Conservation (phyloP, 2,329 filamentous ascomycete species). For the Ophiostoma triangulosporum region DNA sequence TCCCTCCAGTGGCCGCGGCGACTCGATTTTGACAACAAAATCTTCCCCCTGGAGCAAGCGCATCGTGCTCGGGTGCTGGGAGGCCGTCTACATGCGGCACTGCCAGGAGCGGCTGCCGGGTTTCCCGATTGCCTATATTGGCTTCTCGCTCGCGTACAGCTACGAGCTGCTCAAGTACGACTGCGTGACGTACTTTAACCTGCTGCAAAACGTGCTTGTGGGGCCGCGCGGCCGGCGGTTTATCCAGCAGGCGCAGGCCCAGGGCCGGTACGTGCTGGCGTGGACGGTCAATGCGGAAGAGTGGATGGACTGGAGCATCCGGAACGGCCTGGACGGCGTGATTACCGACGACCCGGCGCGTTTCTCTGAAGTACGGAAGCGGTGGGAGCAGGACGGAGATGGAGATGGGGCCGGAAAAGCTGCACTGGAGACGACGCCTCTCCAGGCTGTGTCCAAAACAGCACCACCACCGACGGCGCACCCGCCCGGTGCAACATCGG, state of each 20-base stretch:
- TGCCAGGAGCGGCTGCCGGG: slow-evolving; percentile 47
- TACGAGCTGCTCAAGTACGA: slow-evolving; percentile 52
- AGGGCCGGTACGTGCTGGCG: slow-evolving; percentile 49
- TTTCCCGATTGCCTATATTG: slow-evolving; percentile 55
- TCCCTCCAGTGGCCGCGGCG: too few species aligned
- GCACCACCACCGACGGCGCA: neutral
- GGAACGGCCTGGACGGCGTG: slow-evolving; percentile 56
- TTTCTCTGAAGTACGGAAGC: slow-evolving; percentile 47
- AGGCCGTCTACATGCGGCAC: slow-evolving; percentile 55
- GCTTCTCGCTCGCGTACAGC: slow-evolving; percentile 53
- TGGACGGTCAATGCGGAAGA: slow-evolving; percentile 79
- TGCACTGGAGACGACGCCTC: neutral
- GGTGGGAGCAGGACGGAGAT: slow-evolving; percentile 8
- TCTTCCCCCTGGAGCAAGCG: slow-evolving; percentile 70
- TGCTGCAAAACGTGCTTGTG: slow-evolving; percentile 55
- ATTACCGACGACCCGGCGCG: slow-evolving; percentile 70
- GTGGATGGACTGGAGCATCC: slow-evolving; percentile 72
- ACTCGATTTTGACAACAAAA: too few species aligned
- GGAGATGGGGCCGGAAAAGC: neutral
- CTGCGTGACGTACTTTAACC: slow-evolving; percentile 56
- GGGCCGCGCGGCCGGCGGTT: slow-evolving; percentile 55
- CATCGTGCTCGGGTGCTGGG: slow-evolving; percentile 74
- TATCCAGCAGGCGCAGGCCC: slow-evolving; percentile 42
- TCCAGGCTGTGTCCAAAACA: neutral
- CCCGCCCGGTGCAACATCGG: slow-evolving; percentile 3